Evolutionary conservation across 164 flowering plant genomes (phyloP).

Genomic region (Saururus chinensis): DNA sequence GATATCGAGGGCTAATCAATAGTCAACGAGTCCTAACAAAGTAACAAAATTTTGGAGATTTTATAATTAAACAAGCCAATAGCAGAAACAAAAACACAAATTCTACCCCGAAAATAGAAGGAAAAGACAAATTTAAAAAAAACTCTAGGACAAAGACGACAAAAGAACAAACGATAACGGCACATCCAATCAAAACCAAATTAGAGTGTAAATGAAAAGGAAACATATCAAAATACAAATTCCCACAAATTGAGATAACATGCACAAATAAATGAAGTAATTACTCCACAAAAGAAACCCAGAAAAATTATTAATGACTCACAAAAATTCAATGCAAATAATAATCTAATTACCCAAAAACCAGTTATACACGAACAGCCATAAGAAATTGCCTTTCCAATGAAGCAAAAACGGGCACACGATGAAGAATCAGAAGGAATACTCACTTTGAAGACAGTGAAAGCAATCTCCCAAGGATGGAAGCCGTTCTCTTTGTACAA

Average conservation of each 20-base stretch:
- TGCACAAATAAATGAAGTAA: too few relatives aligned
- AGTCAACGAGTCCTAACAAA: neutral
- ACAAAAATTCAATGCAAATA: too few relatives aligned
- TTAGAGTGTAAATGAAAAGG: too few relatives aligned
- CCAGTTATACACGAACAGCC: too few relatives aligned
- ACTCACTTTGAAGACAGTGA: slow-evolving; percentile 71
- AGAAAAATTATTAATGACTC: too few relatives aligned
- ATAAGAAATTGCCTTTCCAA: too few relatives aligned
- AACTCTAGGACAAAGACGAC: neutral
- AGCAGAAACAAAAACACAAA: neutral
- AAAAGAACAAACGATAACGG: neutral
- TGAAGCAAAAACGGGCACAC: too few relatives aligned
- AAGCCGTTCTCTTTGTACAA: slow-evolving; percentile 51
- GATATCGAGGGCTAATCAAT: neutral
- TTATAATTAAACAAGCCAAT: too few relatives aligned
- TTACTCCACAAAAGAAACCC: too few relatives aligned
- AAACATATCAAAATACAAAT: too few relatives aligned
- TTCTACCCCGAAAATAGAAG: neutral
- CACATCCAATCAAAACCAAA: neutral
- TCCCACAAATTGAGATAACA: too few relatives aligned
- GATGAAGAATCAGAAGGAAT: neutral
- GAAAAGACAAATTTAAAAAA: neutral
- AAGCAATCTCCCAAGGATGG: slow-evolving; percentile 85
- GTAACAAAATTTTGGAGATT: neutral
- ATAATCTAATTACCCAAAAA: too few relatives aligned